Evolutionary conservation across 495 filamentous ascomycete species (phyloP), one percentile per base, ranked within the genome.

Genomic region (Penicillium verhagenii): DNA sequence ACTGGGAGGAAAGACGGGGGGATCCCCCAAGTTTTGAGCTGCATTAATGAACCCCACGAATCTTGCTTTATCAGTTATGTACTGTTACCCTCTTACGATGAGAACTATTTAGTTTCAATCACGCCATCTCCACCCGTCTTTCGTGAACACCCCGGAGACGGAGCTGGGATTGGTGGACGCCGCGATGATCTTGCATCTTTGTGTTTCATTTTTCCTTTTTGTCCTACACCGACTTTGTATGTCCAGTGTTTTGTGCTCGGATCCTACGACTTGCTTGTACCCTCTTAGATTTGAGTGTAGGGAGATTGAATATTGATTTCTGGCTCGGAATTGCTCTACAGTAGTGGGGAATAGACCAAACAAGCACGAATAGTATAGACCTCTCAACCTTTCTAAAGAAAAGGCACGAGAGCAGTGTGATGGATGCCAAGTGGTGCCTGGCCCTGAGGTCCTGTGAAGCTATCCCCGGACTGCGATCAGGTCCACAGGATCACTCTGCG

Each of bases 71-170:
- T n/a, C 16, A 19, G 13, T 11, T 25, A 14, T 31, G n/a, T 13
- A n/a, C 44, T 47, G 20, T 47, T 47, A 14, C 18, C n/a, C n/a
- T 20, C 3, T 23, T 23, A 24, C 13, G 6, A 59, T 64, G 61
- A 69, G 56, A 53, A 61, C 21, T 39, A 59, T 60, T 69, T 70
- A 69, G 67, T 58, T 44, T 38, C 61, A 60, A 72, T 72, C 59
- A 55, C 69, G 67, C 65, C 56, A 72, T 72, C 59, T 56, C 61
- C 54, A 53, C 48, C 40, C 38, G 23, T 42, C 20, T 18, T 37
- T 25, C 45, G 42, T 19, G 31, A 19, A 44, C 20, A 37, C 47
- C 28, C 24, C 16, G 20, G 47, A 21, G 24, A 24, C 42, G 29
- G 40, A 39, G 13, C 24, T 35, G 44, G 31, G 60, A 64, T 63